Percentiles rank a stretch among this genome's conserved stretches.
phyloP scores from a whole-genome alignment of 164 flowering plant genomes.

The Litsea cubeba region DNA sequence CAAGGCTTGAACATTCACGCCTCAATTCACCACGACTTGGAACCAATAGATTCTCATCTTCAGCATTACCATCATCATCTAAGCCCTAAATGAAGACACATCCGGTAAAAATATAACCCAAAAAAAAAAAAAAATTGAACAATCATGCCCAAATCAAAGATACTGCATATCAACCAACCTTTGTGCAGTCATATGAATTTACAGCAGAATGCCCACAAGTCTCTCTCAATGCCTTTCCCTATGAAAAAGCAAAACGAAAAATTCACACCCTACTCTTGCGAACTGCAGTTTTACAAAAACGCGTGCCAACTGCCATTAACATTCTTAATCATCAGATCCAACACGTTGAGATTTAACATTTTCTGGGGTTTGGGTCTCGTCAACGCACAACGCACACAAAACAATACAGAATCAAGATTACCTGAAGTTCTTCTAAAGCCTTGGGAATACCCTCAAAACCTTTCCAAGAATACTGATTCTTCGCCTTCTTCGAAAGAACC shows the following conservation, averaged over 20 bases:
- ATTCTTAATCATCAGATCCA: not conserved
- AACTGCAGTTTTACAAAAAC: no score
- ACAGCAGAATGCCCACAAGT: conserved; percentile 10
- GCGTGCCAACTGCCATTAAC: no score
- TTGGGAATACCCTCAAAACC: conserved; percentile 74
- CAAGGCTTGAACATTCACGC: conserved; percentile 16
- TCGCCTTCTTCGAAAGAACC: conserved; percentile 80
- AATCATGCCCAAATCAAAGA: no score
- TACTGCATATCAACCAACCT: conserved; percentile 28
- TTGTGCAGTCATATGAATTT: conserved; percentile 20
- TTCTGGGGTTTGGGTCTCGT: not conserved
- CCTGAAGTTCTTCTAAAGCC: conserved; percentile 66
- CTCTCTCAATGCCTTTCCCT: conserved; percentile 65
- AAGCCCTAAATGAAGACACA: no score
- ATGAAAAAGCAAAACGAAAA: not conserved
- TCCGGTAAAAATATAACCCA: no score
- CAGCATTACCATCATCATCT: no score
- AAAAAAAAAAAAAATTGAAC: no score
- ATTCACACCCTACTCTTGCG: no score
- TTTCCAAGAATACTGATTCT: conserved; percentile 84
- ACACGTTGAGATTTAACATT: not conserved
- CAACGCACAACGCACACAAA: no score
- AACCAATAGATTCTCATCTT: no score
- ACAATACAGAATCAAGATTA: conserved; percentile 13
- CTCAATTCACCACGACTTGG: no score